Percentiles rank a stretch among this genome's conserved stretches.
Conservation (phyloP, 1,284 basidiomycete genomes). For the Boletus semigastroideus region DNA sequence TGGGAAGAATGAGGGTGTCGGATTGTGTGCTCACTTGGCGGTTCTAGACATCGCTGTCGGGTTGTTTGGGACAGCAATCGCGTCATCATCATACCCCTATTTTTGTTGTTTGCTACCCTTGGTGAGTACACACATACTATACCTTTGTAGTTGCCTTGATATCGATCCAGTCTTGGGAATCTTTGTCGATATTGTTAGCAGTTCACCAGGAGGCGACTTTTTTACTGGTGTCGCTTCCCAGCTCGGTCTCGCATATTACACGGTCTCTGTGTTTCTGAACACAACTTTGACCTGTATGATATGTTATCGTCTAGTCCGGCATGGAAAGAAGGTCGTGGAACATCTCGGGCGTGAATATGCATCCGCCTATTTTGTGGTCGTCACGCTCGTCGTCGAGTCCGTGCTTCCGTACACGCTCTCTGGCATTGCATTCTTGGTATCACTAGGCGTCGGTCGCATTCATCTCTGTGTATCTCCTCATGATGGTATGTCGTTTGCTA, state of each 20-base stretch:
- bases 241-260: slow-evolving; percentile 24
- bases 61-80: slow-evolving; percentile 14
- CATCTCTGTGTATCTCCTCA: slow-evolving; percentile 15
- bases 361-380: slow-evolving; percentile 15
- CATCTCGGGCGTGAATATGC: slow-evolving; percentile 19
- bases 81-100: slow-evolving; percentile 12
- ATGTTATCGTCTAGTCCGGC: slow-evolving; percentile 23
- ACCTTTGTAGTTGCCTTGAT: neutral
- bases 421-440: slow-evolving; percentile 27
- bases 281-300: slow-evolving; percentile 24
- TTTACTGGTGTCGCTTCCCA: slow-evolving; percentile 11
- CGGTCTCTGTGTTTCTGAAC: slow-evolving; percentile 22
- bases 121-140: slow-evolving; percentile 9
- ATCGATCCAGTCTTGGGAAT: slow-evolving; percentile 19
- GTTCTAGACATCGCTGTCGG: slow-evolving; percentile 23
- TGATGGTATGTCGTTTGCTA: slow-evolving; percentile 20
- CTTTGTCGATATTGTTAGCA: slow-evolving; percentile 6
- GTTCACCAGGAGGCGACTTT: slow-evolving; percentile 17
- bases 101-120: slow-evolving; percentile 25
- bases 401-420: slow-evolving; percentile 28
- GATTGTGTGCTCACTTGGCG: neutral
- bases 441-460: slow-evolving; percentile 19
- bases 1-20: neutral
- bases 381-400: slow-evolving; percentile 27
- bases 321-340: slow-evolving; percentile 10